phyloP scores from a whole-genome alignment of 345 rosid species.

The Populus euphratica region DNA sequence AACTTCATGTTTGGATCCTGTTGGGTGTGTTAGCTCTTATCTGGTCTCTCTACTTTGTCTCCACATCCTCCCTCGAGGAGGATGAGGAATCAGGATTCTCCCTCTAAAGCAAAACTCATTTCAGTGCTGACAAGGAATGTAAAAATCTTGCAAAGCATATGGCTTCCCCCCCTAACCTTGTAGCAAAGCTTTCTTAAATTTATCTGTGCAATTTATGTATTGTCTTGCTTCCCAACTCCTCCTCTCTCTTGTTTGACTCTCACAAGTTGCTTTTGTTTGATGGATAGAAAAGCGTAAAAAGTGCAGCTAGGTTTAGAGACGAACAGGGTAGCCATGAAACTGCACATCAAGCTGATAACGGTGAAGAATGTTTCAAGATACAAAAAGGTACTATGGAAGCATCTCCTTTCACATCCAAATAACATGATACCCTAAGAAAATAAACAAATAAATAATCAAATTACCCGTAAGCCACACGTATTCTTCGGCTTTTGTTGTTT shows the following conservation, averaged over 20 bases:
- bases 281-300: not conserved
- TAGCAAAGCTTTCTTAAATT: not conserved
- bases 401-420: no score
- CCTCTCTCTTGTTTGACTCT: not conserved
- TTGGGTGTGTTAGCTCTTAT: conserved; percentile 78
- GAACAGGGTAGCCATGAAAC: not conserved
- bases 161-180: not conserved
- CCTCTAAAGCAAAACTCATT: conserved; percentile 38
- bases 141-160: not conserved
- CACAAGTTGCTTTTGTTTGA: not conserved
- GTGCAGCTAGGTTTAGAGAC: not conserved
- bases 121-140: not conserved
- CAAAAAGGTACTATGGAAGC: no score
- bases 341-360: not conserved
- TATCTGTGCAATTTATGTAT: not conserved
- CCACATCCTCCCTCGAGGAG: conserved; percentile 67
- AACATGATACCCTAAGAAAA: no score
- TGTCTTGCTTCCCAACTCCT: not conserved
- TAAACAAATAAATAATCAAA: not conserved
- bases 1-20: conserved; percentile 88
- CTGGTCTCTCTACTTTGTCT: conserved; percentile 72
- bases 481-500: not conserved
- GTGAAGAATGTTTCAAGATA: not conserved
- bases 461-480: no score
- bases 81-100: conserved; percentile 94